Evolutionary conservation across 2,329 filamentous ascomycete species (phyloP).

Genomic region (Ilyonectria robusta): DNA sequence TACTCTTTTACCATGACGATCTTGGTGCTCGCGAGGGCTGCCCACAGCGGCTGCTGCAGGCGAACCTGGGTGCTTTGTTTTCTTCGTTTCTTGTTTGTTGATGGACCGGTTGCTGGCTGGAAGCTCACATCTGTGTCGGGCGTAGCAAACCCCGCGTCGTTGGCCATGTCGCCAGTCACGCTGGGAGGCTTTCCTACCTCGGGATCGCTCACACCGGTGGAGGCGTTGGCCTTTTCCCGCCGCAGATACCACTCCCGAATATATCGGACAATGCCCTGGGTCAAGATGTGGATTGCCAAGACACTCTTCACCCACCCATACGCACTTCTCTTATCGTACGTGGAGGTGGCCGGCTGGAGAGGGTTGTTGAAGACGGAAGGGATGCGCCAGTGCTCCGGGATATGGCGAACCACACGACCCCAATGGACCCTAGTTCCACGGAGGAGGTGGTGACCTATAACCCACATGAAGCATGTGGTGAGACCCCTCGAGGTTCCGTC

Average conservation of each 20-base stretch:
- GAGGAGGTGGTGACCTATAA: slow-evolving; percentile 69
- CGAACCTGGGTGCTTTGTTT: slow-evolving; percentile 93
- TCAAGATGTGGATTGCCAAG: slow-evolving; percentile 81
- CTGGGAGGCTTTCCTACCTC: slow-evolving; percentile 71
- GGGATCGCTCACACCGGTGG: slow-evolving; percentile 68
- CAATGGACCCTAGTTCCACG: slow-evolving; percentile 65
- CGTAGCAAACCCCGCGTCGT: slow-evolving; percentile 62
- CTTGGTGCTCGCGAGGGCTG: slow-evolving; percentile 94
- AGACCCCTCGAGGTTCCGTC: slow-evolving; percentile 80
- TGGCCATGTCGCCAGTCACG: slow-evolving; percentile 49
- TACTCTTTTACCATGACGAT: slow-evolving; percentile 95
- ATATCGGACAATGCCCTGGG: slow-evolving; percentile 79
- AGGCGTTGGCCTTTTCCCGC: slow-evolving; percentile 69
- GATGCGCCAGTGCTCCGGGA: slow-evolving; percentile 63
- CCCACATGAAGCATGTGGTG: slow-evolving; percentile 78
- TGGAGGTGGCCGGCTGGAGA: slow-evolving; percentile 56
- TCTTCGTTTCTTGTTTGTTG: slow-evolving; percentile 83
- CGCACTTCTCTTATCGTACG: slow-evolving; percentile 71
- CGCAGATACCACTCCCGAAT: slow-evolving; percentile 78
- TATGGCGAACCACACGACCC: slow-evolving; percentile 61
- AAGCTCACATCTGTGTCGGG: slow-evolving; percentile 64
- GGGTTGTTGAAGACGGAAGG: slow-evolving; percentile 62
- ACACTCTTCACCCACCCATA: slow-evolving; percentile 78
- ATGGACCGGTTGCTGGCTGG: slow-evolving; percentile 58
- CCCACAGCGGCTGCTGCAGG: slow-evolving; percentile 93